Evolutionary conservation across 768 basidiomycete genomes (phyloP).

Genomic region (Tulasnella sp.): DNA sequence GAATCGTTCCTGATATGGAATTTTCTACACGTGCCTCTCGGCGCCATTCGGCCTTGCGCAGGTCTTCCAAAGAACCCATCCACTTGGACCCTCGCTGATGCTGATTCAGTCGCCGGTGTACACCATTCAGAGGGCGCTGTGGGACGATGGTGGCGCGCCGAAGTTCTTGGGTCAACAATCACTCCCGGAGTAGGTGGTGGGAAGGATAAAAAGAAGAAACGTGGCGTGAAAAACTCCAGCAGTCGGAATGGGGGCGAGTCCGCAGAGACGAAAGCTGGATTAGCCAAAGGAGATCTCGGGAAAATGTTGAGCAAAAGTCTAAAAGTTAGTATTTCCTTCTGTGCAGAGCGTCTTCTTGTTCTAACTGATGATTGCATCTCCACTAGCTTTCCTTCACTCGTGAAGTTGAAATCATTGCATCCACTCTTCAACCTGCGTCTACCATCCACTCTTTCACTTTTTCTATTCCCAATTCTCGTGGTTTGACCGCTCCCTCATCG

Average conservation of each 20-base stretch:
- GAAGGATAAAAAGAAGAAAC: constrained; percentile 51
- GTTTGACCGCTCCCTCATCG: constrained; percentile 22
- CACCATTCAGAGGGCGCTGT: constrained; percentile 79
- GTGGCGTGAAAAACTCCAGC: constrained; percentile 30
- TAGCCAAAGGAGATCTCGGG: constrained; percentile 74
- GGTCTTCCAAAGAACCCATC: constrained; percentile 76
- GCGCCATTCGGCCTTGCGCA: no score
- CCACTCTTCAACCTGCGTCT: constrained; percentile 85
- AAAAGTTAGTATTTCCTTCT: constrained; percentile 41
- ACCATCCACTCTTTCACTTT: constrained; percentile 91
- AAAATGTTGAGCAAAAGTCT: constrained; percentile 86
- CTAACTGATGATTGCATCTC: background rate
- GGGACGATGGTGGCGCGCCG: constrained; percentile 80
- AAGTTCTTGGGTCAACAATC: constrained; percentile 79
- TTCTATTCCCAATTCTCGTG: constrained; percentile 60
- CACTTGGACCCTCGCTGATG: constrained; percentile 82
- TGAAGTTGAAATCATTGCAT: constrained; percentile 88
- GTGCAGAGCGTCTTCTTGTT: constrained; percentile 10
- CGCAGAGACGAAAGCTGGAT: constrained; percentile 36
- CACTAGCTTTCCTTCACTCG: constrained; percentile 69
- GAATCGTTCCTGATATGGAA: background rate
- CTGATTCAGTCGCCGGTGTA: constrained; percentile 66
- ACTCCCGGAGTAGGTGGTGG: constrained; percentile 51
- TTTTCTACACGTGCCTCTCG: background rate
- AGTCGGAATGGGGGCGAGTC: background rate